Evolutionary conservation across 1,139 yeast species (phyloP), one percentile per base, ranked within the genome.

Genomic region (Lodderomyces parapsilosis): DNA sequence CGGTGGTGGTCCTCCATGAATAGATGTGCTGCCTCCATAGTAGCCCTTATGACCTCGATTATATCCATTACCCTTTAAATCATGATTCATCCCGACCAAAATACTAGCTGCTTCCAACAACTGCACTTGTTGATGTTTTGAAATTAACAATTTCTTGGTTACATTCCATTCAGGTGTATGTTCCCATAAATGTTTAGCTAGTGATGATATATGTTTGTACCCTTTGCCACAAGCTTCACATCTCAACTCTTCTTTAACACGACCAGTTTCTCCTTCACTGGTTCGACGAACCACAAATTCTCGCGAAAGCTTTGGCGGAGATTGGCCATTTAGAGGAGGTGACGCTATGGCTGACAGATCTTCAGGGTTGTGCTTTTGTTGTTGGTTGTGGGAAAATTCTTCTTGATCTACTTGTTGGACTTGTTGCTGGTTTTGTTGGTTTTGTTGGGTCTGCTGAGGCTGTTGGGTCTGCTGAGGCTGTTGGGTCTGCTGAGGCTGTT

Each of bases 121-220:
- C 62, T 88, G 96, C 5, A 88, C 96, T 60, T 88, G 96, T 61
- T 88, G 96, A 61, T 88, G 96, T 61, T 88, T 88, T n/a, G 91
- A 83, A 38, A 88, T 86, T 36, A 85, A 67, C 41, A 88, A 69
- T 58, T 85, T 86, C 51, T 86, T 84, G 2, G 96, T 88, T 56
- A 84, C 84, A 56, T 83, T 86, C 96, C 96, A 88, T 60, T 88
- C 96, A 0, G 96, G 95, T 0, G 96, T 88, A 59, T 88, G 96
- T 49, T 71, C 74, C 96, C 91, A 58, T 72, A 71, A 66, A 76
- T 90, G 75, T 78, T 88, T 52, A 76, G 95, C 75, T 48, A 87
- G 71, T 17, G 93, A 84, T 1, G 91, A 82, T 8, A 87, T 84
- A 63, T 87, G 96, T 59, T 87, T 88, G 60, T 87, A 87, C 11